A percentile compares a stretch with the other conserved stretches of the same genome.
Evolutionary conservation across 257 asterid species (phyloP).

Genomic region (Datura wrightii): DNA sequence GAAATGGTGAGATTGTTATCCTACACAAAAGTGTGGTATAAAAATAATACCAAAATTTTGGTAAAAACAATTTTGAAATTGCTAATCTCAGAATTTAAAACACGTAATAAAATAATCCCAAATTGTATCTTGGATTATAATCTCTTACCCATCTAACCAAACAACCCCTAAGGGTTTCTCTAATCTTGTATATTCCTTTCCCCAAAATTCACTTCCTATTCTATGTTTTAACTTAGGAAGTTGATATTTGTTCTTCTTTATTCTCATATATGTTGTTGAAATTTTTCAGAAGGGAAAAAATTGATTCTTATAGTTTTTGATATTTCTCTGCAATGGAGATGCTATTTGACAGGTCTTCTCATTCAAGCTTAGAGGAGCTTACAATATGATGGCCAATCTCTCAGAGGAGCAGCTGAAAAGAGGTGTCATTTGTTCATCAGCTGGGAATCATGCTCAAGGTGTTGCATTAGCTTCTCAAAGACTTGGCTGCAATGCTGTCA

Average conservation of each 20-base stretch:
- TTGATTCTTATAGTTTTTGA: too few species aligned
- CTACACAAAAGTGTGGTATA: neutral
- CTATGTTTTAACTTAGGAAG: neutral
- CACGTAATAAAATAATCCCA: too few species aligned
- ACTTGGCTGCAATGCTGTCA: slow-evolving; percentile 70
- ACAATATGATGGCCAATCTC: slow-evolving; percentile 95
- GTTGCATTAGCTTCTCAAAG: slow-evolving; percentile 82
- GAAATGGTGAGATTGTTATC: too few species aligned
- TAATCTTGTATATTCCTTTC: neutral
- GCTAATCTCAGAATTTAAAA: neutral
- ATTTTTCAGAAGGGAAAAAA: too few species aligned
- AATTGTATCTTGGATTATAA: neutral
- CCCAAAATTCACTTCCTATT: neutral
- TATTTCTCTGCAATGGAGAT: neutral
- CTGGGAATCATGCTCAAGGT: slow-evolving; percentile 98
- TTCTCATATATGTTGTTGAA: neutral
- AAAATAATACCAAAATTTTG: neutral
- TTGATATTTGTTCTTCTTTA: neutral
- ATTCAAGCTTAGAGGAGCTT: slow-evolving; percentile 95
- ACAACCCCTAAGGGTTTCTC: neutral
- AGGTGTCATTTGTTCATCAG: slow-evolving; percentile 95
- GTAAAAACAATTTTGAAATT: too few species aligned
- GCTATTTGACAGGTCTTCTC: slow-evolving; percentile 66
- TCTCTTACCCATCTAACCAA: neutral
- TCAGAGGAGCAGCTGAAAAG: slow-evolving; percentile 60